These are phyloP conservation scores for Arthrobotrys conoides DNA, from an alignment of 2,329 filamentous ascomycete genomes.

Conservation along the genomic window DNA sequence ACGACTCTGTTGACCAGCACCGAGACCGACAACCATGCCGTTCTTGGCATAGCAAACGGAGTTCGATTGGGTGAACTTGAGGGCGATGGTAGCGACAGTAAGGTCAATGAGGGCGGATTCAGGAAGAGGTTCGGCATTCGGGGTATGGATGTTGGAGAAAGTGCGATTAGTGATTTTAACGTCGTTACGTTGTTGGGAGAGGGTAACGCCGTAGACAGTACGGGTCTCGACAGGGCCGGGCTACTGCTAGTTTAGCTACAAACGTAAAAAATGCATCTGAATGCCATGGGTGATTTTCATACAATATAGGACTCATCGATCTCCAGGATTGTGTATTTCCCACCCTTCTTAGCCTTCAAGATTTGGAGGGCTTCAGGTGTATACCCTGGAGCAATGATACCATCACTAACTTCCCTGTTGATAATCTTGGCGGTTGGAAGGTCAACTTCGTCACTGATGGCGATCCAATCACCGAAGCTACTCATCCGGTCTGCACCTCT, in stretches of 20 bases:
- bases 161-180: constrained; percentile 86
- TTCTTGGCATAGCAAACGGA: constrained; percentile 97
- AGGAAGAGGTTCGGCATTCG: constrained; percentile 83
- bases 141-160: constrained; percentile 87
- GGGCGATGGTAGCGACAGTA: constrained; percentile 93
- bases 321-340: constrained; percentile 94
- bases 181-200: constrained; percentile 94
- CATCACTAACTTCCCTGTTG: constrained; percentile 96
- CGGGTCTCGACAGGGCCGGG: constrained; percentile 82
- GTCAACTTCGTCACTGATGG: constrained; percentile 90
- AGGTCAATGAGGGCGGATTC: constrained; percentile 89
- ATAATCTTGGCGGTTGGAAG: constrained; percentile 96
- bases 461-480: constrained; percentile 97
- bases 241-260: constrained; percentile 15
- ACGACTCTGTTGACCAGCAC: constrained; percentile 95
- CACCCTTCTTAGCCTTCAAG: constrained; percentile 97
- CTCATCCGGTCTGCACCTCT: constrained; percentile 98
- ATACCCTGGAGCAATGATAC: constrained; percentile 92
- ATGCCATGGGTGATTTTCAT: not conserved
- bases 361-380: constrained; percentile 88
- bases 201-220: constrained; percentile 88
- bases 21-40: constrained; percentile 92
- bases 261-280: not conserved
- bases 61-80: constrained; percentile 99
- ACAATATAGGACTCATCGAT: constrained; percentile 86